These are phyloP conservation scores for Plasmopara halstedii DNA, from an alignment of 352 stramenopile genomes.

Conservation along the genomic window DNA sequence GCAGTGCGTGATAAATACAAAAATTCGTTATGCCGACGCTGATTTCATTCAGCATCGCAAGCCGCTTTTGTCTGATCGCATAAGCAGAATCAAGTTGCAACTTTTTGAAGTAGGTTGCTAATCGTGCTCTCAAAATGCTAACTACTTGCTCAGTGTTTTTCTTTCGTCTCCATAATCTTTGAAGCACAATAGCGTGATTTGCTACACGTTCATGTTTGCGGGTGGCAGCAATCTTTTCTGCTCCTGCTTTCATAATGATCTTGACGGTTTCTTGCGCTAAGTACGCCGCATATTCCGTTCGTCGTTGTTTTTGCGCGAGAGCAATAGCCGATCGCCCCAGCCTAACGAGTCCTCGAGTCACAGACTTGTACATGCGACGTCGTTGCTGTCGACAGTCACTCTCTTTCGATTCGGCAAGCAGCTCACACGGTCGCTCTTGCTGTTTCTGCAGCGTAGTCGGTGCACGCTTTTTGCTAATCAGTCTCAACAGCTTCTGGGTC, in stretches of 20 bases:
- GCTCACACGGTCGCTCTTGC: conserved; percentile 11
- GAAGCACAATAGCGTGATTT: conserved; percentile 11
- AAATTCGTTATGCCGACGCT: conserved; percentile 4
- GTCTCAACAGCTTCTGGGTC: conserved; percentile 4
- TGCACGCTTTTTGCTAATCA: conserved; percentile 9
- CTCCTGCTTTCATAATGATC: conserved; percentile 4
- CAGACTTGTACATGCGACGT: conserved; percentile 5
- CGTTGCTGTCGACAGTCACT: conserved; percentile 1
- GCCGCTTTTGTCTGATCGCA: conserved; percentile 3
- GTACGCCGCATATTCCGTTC: conserved; percentile 5
- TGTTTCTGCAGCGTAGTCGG: conserved; percentile 8
- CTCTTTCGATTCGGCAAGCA: conserved; percentile 1
- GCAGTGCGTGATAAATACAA: conserved; percentile 9
- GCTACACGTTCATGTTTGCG: conserved; percentile 2
- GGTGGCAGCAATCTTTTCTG: conserved; percentile 2
- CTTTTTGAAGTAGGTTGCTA: conserved; percentile 27
- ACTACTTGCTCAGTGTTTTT: conserved; percentile 4
- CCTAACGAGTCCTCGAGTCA: conserved; percentile 15
- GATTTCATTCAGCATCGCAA: conserved; percentile 1
- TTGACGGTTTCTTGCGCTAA: conserved; percentile 5
- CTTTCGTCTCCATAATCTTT: conserved; percentile 18
- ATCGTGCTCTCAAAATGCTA: conserved; percentile 10
- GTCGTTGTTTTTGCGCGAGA: conserved; percentile 5
- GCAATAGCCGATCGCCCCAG: conserved; percentile 12
- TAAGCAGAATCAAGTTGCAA: no score